Base-by-base conservation (phyloP, 805 yeast genomes). In the Ogataea pilisensis region DNA sequence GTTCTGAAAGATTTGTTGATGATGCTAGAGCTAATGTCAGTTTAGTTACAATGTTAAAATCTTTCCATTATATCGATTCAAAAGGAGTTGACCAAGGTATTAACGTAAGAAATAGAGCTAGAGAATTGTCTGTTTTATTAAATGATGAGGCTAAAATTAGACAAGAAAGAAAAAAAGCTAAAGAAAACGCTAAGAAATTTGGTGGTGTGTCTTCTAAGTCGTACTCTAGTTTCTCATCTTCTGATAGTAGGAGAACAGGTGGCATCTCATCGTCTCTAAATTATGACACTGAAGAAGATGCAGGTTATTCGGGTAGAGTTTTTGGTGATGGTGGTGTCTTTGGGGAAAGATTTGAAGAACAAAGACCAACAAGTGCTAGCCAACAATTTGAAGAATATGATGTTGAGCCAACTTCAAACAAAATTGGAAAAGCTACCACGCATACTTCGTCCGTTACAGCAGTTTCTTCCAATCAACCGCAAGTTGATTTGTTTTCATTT, bases 61-160 rank as follows among this genome's bases (percentile, higher is more conserved):
- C 88, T 11, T 93, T 93, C 78, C 97, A 90, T 63, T 93, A 88
- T 67, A 83, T 87, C 35, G 98, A 93, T 63, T 78, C 89, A 16
- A 85, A 87, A 61, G 97, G 97, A 25, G 79, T 89, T 50, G 99
- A 93, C 64, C 97, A 90, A 66, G 99, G 99, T 39, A 80, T 89
- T 51, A 90, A 91, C 59, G 96, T 93, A 42, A 78, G 99, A 57
- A 90, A 87, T 65, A 79, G 96, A 52, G 83, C 96, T 24, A 85
- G 88, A 62, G 82, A 80, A 48, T 70, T 93, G 46, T 69, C 80
- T 20, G 72, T 71, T 13, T 70, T 93, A 50, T 71, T 93, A 50
- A 79, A 79, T 52, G 95, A 87, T 61, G 95, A 88, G 54, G 71
- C 72, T 6, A 67, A 70, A 61, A 80, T 91, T 38, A 77, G 98